A percentile compares a stretch with the other conserved stretches of the same genome.
phyloP scores from a whole-genome alignment of 441 rosid species.

The Bocquillonia castaneifolia region DNA sequence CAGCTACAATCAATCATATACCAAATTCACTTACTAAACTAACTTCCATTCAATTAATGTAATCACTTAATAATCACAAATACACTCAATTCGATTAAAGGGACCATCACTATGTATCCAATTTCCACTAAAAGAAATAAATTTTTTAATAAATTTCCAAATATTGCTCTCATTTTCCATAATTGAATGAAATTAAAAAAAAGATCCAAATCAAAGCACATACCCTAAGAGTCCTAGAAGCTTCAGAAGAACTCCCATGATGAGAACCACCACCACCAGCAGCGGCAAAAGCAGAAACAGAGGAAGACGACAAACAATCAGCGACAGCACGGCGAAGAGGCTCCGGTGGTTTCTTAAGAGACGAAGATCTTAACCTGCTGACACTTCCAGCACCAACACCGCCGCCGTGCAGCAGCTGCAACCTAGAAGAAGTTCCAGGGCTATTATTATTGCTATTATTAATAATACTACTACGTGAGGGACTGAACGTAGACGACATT shows the following conservation, averaged over 20 bases:
- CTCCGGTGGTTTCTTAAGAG: constrained; percentile 85
- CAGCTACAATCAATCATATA: neutral
- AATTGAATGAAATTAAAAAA: neutral
- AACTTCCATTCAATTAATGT: neutral
- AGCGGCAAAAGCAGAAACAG: constrained; percentile 34
- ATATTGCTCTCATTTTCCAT: no score
- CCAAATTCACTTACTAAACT: neutral
- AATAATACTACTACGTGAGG: no score
- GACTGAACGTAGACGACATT: constrained; percentile 56
- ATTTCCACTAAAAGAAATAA: neutral
- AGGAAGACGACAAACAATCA: constrained; percentile 77
- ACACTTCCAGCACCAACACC: constrained; percentile 29
- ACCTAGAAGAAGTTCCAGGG: constrained; percentile 56
- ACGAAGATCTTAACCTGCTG: constrained; percentile 81
- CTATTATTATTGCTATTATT: no score
- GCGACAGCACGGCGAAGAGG: constrained; percentile 91
- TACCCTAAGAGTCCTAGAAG: constrained; percentile 91
- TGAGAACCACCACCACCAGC: constrained; percentile 43
- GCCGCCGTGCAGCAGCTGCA: constrained; percentile 33
- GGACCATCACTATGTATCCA: no score
- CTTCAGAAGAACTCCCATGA: constrained; percentile 61
- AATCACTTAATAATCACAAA: no score
- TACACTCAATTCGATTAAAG: no score
- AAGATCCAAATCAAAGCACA: constrained; percentile 32
- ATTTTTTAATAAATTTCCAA: neutral